Percentiles rank a stretch among this genome's conserved stretches.
Conservation (phyloP, 495 filamentous ascomycete genomes). For the Alectoria sarmentosa region DNA sequence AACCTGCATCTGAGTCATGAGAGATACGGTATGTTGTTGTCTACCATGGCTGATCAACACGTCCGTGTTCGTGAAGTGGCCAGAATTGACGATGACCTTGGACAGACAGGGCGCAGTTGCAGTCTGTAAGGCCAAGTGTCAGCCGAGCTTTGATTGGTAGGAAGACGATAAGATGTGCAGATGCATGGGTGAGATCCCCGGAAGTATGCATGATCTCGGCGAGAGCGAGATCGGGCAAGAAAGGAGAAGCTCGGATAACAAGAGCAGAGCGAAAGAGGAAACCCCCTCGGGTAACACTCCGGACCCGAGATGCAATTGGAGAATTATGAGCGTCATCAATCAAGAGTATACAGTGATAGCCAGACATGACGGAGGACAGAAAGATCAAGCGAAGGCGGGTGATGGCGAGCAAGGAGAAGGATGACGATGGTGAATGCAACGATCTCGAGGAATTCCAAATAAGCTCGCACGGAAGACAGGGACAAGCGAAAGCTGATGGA, state of each 20-base stretch:
- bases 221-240: neutral
- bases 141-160: neutral
- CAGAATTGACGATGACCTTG: slow-evolving; percentile 22
- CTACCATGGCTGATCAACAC: slow-evolving; percentile 22
- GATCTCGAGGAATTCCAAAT: neutral
- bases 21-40: slow-evolving; percentile 26
- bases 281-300: neutral
- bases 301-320: neutral
- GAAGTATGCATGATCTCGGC: neutral
- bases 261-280: neutral
- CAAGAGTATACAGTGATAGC: neutral
- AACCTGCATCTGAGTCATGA: slow-evolving; percentile 26
- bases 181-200: neutral
- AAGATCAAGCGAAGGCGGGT: neutral
- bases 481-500: neutral
- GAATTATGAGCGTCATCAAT: neutral
- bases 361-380: neutral
- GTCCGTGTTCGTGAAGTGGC: slow-evolving; percentile 25
- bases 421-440: neutral
- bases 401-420: neutral
- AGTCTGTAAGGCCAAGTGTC: slow-evolving; percentile 17
- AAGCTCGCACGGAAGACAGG: neutral
- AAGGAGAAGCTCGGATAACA: neutral
- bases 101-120: slow-evolving; percentile 24
- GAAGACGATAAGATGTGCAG: neutral